Evolutionary conservation across 768 basidiomycete genomes (phyloP).

Genomic region (Mycena metata): DNA sequence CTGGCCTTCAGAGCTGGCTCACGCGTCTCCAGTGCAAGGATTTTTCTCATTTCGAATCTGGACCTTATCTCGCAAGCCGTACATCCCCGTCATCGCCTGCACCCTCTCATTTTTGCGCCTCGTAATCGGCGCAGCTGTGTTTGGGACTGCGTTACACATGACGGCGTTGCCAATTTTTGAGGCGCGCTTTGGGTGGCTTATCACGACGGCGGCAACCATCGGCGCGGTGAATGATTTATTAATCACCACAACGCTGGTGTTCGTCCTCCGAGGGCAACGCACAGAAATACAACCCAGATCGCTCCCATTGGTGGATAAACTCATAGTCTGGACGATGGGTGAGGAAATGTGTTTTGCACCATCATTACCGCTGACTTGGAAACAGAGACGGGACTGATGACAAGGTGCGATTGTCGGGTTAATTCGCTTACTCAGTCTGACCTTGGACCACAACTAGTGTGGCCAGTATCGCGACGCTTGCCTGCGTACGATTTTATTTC

Average conservation of each 20-base stretch:
- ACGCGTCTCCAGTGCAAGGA: not conserved
- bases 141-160: not conserved
- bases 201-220: not conserved
- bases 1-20: too few species aligned
- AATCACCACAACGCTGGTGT: conserved; percentile 3
- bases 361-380: too few species aligned
- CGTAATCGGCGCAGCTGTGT: not conserved
- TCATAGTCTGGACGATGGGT: conserved; percentile 16
- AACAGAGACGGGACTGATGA: conserved; percentile 12
- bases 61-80: not conserved
- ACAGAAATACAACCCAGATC: not conserved
- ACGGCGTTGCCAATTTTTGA: not conserved
- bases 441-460: not conserved
- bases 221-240: not conserved
- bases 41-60: conserved; percentile 9
- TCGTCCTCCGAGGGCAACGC: not conserved
- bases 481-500: not conserved
- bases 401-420: not conserved
- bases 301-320: conserved; percentile 2
- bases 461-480: not conserved
- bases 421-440: not conserved
- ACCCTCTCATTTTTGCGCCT: not conserved
- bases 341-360: not conserved
- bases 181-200: not conserved
- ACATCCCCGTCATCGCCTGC: not conserved